Percentiles rank a stretch among this genome's conserved stretches.
Evolutionary conservation across 2,329 filamentous ascomycete genomes (phyloP).

Genomic region (Camillea tinctor): DNA sequence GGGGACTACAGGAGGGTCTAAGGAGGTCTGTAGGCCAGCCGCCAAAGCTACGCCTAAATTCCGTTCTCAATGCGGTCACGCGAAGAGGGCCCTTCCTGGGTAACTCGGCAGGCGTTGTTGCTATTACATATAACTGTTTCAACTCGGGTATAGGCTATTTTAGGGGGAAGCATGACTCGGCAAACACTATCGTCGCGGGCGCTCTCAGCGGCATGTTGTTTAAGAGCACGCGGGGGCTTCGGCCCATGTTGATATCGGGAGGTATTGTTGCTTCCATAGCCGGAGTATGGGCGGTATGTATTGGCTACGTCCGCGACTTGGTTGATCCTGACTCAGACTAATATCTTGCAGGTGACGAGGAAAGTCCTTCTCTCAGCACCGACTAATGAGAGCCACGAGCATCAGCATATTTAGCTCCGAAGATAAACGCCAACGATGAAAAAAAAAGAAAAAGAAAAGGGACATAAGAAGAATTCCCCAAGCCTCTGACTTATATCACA

Average conservation of each 20-base stretch:
- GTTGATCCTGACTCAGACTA: constrained; percentile 17
- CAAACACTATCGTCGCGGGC: constrained; percentile 85
- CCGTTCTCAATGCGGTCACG: constrained; percentile 91
- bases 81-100: constrained; percentile 90
- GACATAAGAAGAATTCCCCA: too few relatives aligned
- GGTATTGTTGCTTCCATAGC: constrained; percentile 85
- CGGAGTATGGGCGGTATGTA: constrained; percentile 84
- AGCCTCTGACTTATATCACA: neutral
- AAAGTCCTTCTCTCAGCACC: constrained; percentile 22
- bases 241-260: constrained; percentile 93
- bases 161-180: constrained; percentile 82
- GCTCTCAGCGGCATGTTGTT: constrained; percentile 89
- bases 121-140: constrained; percentile 92
- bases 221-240: constrained; percentile 87
- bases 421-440: too few relatives aligned
- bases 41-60: constrained; percentile 90
- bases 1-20: constrained; percentile 89
- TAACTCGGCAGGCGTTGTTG: constrained; percentile 93
- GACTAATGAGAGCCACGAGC: constrained; percentile 18
- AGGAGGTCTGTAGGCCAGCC: constrained; percentile 73
- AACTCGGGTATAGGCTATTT: constrained; percentile 80
- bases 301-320: neutral
- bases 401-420: constrained; percentile 18
- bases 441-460: too few relatives aligned
- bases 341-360: constrained; percentile 28